Evolutionary conservation across 805 yeast genomes (phyloP).

Genomic region (Zygotorulaspora sp.): DNA sequence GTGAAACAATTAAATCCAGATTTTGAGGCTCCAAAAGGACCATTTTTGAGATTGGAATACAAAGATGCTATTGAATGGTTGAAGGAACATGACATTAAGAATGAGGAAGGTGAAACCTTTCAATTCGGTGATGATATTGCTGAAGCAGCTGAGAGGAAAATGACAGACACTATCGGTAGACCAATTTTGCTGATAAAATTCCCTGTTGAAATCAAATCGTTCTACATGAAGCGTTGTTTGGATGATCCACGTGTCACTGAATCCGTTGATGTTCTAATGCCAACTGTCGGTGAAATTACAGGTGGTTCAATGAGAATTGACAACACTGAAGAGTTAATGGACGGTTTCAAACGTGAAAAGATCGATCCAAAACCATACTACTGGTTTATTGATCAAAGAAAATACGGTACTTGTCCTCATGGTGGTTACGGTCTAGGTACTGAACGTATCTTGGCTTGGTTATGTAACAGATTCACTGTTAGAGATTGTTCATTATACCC

Average conservation of each 20-base stretch:
- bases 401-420: slow-evolving; percentile 96
- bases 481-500: slow-evolving; percentile 98
- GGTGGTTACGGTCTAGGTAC: slow-evolving; percentile 99
- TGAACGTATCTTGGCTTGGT: slow-evolving; percentile 97
- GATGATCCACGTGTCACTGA: slow-evolving; percentile 96
- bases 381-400: slow-evolving; percentile 94
- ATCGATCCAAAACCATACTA: slow-evolving; percentile 80
- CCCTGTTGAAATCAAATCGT: slow-evolving; percentile 96
- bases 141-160: slow-evolving; percentile 98
- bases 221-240: slow-evolving; percentile 90
- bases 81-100: slow-evolving; percentile 87
- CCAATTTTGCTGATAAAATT: slow-evolving; percentile 90
- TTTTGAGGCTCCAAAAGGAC: slow-evolving; percentile 74
- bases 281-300: slow-evolving; percentile 97
- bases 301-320: slow-evolving; percentile 99
- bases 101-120: slow-evolving; percentile 92
- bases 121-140: slow-evolving; percentile 98
- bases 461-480: slow-evolving; percentile 95
- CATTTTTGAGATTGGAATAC: slow-evolving; percentile 90
- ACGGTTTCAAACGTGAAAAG: slow-evolving; percentile 89
- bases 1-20: slow-evolving; percentile 89
- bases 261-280: slow-evolving; percentile 97
- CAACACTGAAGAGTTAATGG: slow-evolving; percentile 73
- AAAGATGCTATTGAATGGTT: slow-evolving; percentile 92
- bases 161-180: slow-evolving; percentile 91